Evolutionary conservation across 73 alveolate genomes (phyloP), one percentile per base, ranked within the genome.

Genomic region (Effrenium voratum): DNA sequence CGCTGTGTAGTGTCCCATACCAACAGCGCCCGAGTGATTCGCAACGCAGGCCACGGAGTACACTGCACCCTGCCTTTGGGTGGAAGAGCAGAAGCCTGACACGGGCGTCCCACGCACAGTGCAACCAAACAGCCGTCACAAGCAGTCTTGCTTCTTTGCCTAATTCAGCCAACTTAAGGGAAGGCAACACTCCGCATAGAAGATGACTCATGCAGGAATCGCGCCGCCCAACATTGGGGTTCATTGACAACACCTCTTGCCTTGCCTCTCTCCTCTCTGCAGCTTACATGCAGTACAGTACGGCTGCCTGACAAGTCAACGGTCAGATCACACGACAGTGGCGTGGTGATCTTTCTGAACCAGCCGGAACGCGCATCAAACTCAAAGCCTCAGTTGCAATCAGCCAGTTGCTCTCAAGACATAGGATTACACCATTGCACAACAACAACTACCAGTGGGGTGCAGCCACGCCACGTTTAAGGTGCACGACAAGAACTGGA

Each of bases 401-500:
- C 72, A 57, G 16, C 72, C 72, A 22, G 28, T 22, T 22, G 72
- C 72, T 57, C 28, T 22, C 28, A 22, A 22, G 72, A 57, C 16
- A 12, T 15, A 55, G 68, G 72, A 57, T 30, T 22, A 57, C 72
- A 57, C n/a, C n/a, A 24, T 19, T 40, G 43, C 1, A 63, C 10
- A 19, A 63, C 12, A 63, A 16, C 12, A 30, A 16, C 34, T 30
- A 63, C 26, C n/a, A 40, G 77, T 63, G 77, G 38, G 12, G 52
- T 43, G 16, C n/a, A 15, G 49, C 49, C 92, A 50, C 36, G 92
- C 22, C 50, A 47, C 99, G 99, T 80, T 99, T 99, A 93, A 99
- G 90, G 97, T 99, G 99, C 6, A 99, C 99, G 19, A 99, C 99
- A 90, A 99, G 93, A 8, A 99, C 99, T 70, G 99, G 99, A 0